Conservation (phyloP, 169 alveolate genomes). For the Plasmodium sp. region DNA sequence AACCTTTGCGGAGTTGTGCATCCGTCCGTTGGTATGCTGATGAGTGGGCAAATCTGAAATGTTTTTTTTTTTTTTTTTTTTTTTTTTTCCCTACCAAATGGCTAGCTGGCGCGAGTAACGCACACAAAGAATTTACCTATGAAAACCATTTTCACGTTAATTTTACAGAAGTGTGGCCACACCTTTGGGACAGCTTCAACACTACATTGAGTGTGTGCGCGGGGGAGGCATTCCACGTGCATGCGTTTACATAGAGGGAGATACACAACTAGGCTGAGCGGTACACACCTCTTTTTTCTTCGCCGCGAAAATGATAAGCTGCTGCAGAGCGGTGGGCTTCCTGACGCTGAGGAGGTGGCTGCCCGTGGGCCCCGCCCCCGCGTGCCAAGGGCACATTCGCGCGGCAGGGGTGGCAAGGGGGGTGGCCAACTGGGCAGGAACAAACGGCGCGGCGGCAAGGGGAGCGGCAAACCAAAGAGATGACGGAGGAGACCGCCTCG, state of each 20-base stretch:
- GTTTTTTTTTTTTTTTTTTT: background rate
- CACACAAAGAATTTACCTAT: background rate
- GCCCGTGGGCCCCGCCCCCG: background rate
- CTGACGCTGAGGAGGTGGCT: background rate
- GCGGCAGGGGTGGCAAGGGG: background rate
- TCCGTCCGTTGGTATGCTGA: background rate
- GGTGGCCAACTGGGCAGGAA: background rate
- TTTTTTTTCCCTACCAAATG: background rate
- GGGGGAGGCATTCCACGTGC: background rate
- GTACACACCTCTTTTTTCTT: background rate
- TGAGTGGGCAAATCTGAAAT: background rate
- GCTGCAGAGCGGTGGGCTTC: slow-evolving; percentile 45
- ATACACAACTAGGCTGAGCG: background rate
- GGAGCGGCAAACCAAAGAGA: background rate
- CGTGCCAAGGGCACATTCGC: background rate
- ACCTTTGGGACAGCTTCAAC: background rate
- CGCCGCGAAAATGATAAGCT: slow-evolving; percentile 32
- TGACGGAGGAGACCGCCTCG: background rate
- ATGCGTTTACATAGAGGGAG: background rate
- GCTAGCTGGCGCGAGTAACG: background rate
- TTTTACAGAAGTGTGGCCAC: background rate
- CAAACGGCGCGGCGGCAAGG: background rate
- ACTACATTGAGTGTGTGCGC: background rate
- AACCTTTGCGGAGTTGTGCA: background rate
- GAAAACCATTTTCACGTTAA: background rate